Conservation (phyloP, 495 filamentous ascomycete genomes). For the Hyaloscypha finlandica region DNA sequence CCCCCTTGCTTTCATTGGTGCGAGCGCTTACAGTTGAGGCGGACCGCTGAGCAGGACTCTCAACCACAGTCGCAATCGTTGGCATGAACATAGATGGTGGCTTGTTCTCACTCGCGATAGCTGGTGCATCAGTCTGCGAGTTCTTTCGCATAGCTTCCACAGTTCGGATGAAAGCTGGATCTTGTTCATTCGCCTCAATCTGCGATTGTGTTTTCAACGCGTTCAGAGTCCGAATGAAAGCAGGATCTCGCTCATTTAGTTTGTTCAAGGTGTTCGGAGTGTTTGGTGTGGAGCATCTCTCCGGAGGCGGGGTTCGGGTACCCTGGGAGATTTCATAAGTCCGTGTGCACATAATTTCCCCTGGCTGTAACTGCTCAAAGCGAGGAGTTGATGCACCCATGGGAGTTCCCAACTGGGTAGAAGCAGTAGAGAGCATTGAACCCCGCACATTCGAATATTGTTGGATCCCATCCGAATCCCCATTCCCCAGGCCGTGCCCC, state of each 20-base stretch:
- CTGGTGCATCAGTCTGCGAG: background rate
- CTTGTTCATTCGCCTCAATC: constrained; percentile 26
- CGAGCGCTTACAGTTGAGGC: background rate
- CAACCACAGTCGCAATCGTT: background rate
- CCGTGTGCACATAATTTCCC: background rate
- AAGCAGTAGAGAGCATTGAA: background rate
- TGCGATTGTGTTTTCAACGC: constrained; percentile 13
- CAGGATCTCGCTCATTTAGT: constrained; percentile 31
- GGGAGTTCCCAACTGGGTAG: background rate
- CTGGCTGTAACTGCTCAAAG: background rate
- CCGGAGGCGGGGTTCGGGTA: background rate
- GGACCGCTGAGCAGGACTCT: background rate
- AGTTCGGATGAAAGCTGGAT: constrained; percentile 29
- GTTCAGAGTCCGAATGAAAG: constrained; percentile 24
- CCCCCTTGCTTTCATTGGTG: background rate
- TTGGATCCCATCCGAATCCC: background rate
- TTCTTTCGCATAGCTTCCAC: constrained; percentile 20
- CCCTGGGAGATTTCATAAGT: background rate
- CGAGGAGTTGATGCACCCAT: background rate
- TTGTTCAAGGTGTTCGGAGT: constrained; percentile 24
- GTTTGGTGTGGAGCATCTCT: constrained; percentile 2
- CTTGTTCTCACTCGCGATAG: background rate
- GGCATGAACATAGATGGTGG: background rate
- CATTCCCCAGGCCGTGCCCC: background rate
- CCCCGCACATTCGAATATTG: background rate